Evolutionary conservation across 768 basidiomycete genomes (phyloP).

Genomic region (Phallus indusiatus): DNA sequence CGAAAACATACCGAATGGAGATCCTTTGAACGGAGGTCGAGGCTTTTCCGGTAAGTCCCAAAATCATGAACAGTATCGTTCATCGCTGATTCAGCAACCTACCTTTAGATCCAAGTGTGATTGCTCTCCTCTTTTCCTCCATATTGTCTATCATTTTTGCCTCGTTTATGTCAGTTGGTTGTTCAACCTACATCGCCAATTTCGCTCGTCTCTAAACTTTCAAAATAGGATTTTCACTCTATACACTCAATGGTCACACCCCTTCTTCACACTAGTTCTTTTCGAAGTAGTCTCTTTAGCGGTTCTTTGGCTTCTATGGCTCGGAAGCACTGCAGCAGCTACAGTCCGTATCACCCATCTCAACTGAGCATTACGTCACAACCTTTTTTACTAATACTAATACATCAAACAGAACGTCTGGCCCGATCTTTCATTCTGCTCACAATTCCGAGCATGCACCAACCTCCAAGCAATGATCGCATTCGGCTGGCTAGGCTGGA

Average conservation of each 20-base stretch:
- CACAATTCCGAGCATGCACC: conserved; percentile 18
- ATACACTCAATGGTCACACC: not conserved
- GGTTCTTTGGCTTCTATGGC: conserved; percentile 22
- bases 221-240: conserved; percentile 7
- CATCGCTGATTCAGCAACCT: not conserved
- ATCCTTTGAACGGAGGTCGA: conserved; percentile 20
- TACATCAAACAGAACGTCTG: conserved; percentile 21
- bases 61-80: not conserved
- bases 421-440: conserved; percentile 21
- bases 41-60: conserved; percentile 16
- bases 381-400: no score
- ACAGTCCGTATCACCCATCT: conserved; percentile 11
- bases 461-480: conserved; percentile 23
- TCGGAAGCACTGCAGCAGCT: conserved; percentile 20
- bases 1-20: conserved; percentile 17
- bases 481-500: conserved; percentile 24
- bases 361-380: no score
- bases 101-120: conserved; percentile 19
- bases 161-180: conserved; percentile 16
- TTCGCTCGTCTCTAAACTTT: not conserved
- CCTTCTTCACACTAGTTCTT: conserved; percentile 6
- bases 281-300: conserved; percentile 16
- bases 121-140: conserved; percentile 20
- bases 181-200: not conserved
- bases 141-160: conserved; percentile 15